Base-by-base conservation (phyloP, 2,329 filamentous ascomycete genomes). In the Trichoderma citrinoviride region DNA sequence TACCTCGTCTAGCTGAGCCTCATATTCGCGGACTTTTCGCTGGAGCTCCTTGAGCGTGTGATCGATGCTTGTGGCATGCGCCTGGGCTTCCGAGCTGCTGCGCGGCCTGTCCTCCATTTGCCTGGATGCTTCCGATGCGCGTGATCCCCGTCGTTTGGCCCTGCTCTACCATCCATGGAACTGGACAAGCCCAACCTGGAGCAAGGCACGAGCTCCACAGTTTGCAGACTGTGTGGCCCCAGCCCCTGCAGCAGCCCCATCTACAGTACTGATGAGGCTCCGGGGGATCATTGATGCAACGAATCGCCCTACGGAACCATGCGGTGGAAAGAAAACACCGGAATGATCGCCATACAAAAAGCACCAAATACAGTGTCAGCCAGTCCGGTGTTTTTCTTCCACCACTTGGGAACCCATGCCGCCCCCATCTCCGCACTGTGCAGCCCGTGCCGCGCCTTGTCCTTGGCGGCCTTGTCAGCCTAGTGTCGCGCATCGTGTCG, bases 21-120 rank as follows among this genome's bases (percentile, higher is more conserved):
- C 82, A 67, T 85, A 81, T 71, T 87, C 81, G 63, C 78, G 77
- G 33, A 88, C 81, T 70, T 80, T 80, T 17, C 76, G 78, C 73
- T 90, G 86, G 1, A 94, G 83, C 72, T 90, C 87, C 67, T 82
- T 83, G 50, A 93, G 72, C 2, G 90, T 92, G 61, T 85, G 83
- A 65, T 91, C 85, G 50, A 94, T 78, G 71, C 83, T 85, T 47
- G 80, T 67, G n/a, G 72, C 71, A 67, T 78, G 75, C 25, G 69
- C 64, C 54, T 74, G 71, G 3, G 70, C 70, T 57, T 73, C 71
- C 19, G 71, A 68, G 21, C 17, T 60, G 65, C 64, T 68, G 53
- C 69, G 70, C 53, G 70, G 67, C 41, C 60, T 66, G 19, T 73
- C 62, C 15, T 71, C 70, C 72, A 76, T 52, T 49, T 33, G 29